Base-by-base conservation (phyloP, 1,284 basidiomycete genomes). In the Apiotrichum porosum region DNA sequence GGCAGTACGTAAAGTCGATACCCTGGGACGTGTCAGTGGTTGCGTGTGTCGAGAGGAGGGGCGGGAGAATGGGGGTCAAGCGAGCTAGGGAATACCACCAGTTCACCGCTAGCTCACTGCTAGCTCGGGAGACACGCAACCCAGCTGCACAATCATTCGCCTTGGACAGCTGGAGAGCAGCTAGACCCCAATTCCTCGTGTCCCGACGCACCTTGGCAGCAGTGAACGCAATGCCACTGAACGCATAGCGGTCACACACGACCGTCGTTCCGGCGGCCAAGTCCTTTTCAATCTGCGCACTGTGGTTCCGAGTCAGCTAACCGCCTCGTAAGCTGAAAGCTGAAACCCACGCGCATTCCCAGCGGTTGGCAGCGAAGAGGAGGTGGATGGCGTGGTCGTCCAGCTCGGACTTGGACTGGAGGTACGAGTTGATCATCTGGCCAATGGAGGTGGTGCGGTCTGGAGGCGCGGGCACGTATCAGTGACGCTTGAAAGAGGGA, bases 181-280 rank as follows among this genome's bases (percentile, higher is more conserved):
- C 18, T 13, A 40, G 51, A 33, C 44, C 46, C 72, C 38, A 77
- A 31, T n/a, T n/a, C n/a, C n/a, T n/a, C n/a, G n/a, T n/a, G n/a
- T n/a, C n/a, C n/a, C n/a, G 19, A 47, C 66, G 26, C 40, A 78
- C 81, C 71, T 97, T 97, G 40, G 91, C 83, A 6, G 84, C 82
- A 1, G 90, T 89, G 73, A 97, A 98, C 2, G 92, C 93, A 56
- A 94, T 86, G 1, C 94, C 95, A 1, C 92, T 97, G 72, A 97
- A 98, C 0, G 92, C 89, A 69, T 98, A 99, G 31, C 95, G 82
- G 70, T 98, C 94, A 61, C 88, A 90, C 26, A 99, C 75, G 61
- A 98, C 77, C 0, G 81, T 80, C 8, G 82, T 84, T 0, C 92
- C 92, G 0, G 75, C 65, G 0, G 73, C 72, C 12, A 97, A 78